Base-by-base conservation (phyloP, 164 flowering plant species). In the Nymphaea colorata region DNA sequence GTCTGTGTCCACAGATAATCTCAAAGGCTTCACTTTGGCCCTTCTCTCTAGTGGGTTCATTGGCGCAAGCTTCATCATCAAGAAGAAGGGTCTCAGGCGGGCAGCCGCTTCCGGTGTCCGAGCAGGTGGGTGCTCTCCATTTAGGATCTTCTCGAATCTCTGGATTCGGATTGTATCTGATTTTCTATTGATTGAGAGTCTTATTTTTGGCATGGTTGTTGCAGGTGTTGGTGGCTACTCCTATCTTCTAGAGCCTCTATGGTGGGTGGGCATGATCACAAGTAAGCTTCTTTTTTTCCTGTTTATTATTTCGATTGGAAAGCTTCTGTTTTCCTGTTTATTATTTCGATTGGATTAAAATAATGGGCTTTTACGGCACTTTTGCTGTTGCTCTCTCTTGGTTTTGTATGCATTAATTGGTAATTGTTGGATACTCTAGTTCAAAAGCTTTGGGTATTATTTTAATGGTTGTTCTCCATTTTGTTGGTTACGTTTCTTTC, bases 181-280 rank as follows among this genome's bases (percentile, higher is more conserved):
- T 41, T 41, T 64, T 59, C 64, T 57, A 0, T 74, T 67, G 67
- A 74, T 72, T 45, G 51, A 8, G 2, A 12, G 36, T 61, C 41
- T 61, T 8, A 61, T 61, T 17, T 61, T 61, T 8, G 41, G 36
- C 41, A 17, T 61, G n/a, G 11, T 61, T 61, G 12, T 72, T 74
- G 69, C 66, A 88, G 97, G 97, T 68, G 78, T 80, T 78, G 97
- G 95, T 47, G 93, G 97, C 15, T 77, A 80, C 73, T 47, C 87
- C 16, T 90, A 90, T 82, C 82, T 88, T 6, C 65, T 83, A 67
- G 97, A 90, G 80, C 97, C 97, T 68, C 83, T 88, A 3, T 91
- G 97, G 97, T 91, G 97, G 97, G 6, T 79, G 3, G 97, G 97
- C 65, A 80, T 88, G 92, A 76, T 85, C 72, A 85, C 88, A 47